These are phyloP conservation scores for Boletus subcaerulescens DNA, from an alignment of 768 basidiomycete species.

Conservation along the genomic window DNA sequence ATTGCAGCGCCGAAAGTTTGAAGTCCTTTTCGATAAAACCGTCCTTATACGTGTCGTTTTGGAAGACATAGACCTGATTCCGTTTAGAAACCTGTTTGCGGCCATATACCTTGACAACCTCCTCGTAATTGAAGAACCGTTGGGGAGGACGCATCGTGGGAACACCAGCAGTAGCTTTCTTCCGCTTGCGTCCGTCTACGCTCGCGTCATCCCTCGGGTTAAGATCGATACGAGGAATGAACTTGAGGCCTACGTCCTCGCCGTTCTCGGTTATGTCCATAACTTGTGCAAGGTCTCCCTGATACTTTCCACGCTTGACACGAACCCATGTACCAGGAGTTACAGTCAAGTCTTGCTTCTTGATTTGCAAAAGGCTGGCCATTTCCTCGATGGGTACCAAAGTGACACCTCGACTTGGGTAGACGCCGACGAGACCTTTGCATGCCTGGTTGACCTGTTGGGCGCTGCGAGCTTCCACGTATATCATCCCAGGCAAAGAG, in stretches of 20 bases:
- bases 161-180: constrained; percentile 52
- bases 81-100: constrained; percentile 73
- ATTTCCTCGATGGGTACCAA: constrained; percentile 97
- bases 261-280: constrained; percentile 91
- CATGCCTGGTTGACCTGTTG: constrained; percentile 84
- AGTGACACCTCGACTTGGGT: constrained; percentile 73
- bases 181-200: constrained; percentile 72
- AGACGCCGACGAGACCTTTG: constrained; percentile 90
- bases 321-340: constrained; percentile 92
- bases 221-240: constrained; percentile 97
- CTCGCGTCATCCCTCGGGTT: constrained; percentile 80
- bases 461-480: constrained; percentile 89
- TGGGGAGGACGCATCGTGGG: constrained; percentile 82
- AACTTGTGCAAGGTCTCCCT: constrained; percentile 93
- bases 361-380: constrained; percentile 93
- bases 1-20: constrained; percentile 68
- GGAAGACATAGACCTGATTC: constrained; percentile 78
- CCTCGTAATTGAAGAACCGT: constrained; percentile 91
- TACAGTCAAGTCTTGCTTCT: constrained; percentile 86
- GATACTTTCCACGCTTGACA: constrained; percentile 89
- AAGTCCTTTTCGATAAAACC: constrained; percentile 98
- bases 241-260: constrained; percentile 89
- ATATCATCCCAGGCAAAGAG: constrained; percentile 92
- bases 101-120: constrained; percentile 83
- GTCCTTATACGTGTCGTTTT: constrained; percentile 89